Evolutionary conservation across 192 early-diverging fungal species (phyloP).

Genomic region (Gigaspora rosea): DNA sequence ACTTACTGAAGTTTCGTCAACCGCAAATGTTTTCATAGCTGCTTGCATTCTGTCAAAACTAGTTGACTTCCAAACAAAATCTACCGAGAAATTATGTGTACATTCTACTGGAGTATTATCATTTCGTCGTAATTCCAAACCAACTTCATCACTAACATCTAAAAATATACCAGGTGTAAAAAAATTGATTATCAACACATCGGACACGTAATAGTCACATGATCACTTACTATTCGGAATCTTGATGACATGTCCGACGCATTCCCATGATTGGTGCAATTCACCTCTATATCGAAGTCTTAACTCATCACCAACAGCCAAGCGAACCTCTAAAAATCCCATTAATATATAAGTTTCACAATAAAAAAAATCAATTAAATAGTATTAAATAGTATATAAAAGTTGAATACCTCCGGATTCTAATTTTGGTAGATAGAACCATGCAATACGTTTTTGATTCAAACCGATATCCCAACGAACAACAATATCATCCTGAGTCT

Average conservation of each 20-base stretch:
- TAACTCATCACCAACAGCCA: slow-evolving; percentile 96
- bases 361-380: slow-evolving; percentile 34
- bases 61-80: slow-evolving; percentile 99
- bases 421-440: slow-evolving; percentile 90
- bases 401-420: slow-evolving; percentile 58
- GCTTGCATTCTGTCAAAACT: slow-evolving; percentile 97
- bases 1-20: slow-evolving; percentile 91
- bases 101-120: slow-evolving; percentile 75
- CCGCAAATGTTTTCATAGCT: slow-evolving; percentile 96
- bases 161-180: not conserved
- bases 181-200: not conserved
- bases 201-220: not conserved
- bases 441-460: slow-evolving; percentile 89
- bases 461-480: slow-evolving; percentile 98
- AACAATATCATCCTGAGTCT: slow-evolving; percentile 91
- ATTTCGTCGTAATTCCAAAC: slow-evolving; percentile 76
- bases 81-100: slow-evolving; percentile 90
- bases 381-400: not conserved
- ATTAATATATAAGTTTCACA: no score
- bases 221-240: slow-evolving; percentile 81
- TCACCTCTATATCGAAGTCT: slow-evolving; percentile 85
- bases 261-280: slow-evolving; percentile 82
- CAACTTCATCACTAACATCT: slow-evolving; percentile 92
- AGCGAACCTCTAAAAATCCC: slow-evolving; percentile 64
- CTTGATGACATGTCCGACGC: slow-evolving; percentile 91